Evolutionary conservation across 192 early-diverging fungal species (phyloP), one percentile per base, ranked within the genome.

Genomic region (Coemansia sp.): DNA sequence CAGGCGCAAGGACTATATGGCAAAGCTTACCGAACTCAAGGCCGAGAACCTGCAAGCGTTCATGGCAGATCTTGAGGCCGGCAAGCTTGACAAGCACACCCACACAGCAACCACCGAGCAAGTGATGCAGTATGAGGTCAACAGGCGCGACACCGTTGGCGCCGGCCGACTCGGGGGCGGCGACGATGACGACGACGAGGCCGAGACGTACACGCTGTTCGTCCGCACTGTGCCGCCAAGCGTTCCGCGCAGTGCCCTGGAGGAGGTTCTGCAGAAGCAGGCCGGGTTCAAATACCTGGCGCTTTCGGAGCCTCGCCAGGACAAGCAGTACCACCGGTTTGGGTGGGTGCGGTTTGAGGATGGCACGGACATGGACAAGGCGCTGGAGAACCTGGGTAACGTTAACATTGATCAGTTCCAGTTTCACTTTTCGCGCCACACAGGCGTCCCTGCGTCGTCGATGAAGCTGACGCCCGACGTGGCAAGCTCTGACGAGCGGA

Each of bases 261-360:
- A 88, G 38, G 85, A 89, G 45, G 87, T 92, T 73, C 74, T 83
- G 38, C 25, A 85, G 52, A 78, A 87, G 29, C 79, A 89, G n/a
- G 75, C 86, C 15, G 95, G 96, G 0, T 98, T 90, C 79, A 83
- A 91, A 66, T 89, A 90, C 75, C 77, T 96, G 34, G 88, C 90
- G 11, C 73, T 98, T 7, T 91, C 91, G 14, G 95, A 96, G 63
- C 95, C 96, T 3, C 87, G 87, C 20, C 86, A 91, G 34, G 83
- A 86, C 68, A 92, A 92, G 73, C 89, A 92, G 64, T 91, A 90
- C 75, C 86, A 90, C 72, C 90, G 96, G 15, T 84, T 95, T 62
- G 96, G 94, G 11, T 98, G 96, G 96, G 88, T 94, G 65, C 85
- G 89, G 22, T 96, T 97, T 66, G 85, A 89, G 54, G 81, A 90